Percentiles rank a stretch among this genome's conserved stretches.
phyloP scores from a whole-genome alignment of 2,329 filamentous ascomycete genomes.

The Exutisphaerella laricina region DNA sequence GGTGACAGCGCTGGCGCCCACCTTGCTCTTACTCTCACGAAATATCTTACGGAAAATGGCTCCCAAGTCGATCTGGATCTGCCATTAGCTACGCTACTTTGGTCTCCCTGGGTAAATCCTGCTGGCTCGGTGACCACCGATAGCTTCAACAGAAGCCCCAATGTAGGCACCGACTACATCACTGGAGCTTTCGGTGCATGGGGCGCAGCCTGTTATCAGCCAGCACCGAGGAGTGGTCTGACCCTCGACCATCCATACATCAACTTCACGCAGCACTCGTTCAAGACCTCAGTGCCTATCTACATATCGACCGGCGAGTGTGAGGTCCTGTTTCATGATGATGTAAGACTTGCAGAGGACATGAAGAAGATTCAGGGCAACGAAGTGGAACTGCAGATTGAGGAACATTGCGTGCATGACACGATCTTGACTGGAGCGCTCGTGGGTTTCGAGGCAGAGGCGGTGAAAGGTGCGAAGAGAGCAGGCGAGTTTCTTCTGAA shows the following conservation, averaged over 20 bases:
- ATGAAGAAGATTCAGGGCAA: conserved; percentile 39
- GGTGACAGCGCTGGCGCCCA: conserved; percentile 50
- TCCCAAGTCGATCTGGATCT: conserved; percentile 28
- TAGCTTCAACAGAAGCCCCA: conserved; percentile 29
- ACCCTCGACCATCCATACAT: conserved; percentile 37
- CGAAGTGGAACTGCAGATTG: conserved; percentile 38
- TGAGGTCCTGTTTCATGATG: conserved; percentile 42
- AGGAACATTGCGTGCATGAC: conserved; percentile 43
- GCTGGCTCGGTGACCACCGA: conserved; percentile 25
- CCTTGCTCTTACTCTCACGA: conserved; percentile 40
- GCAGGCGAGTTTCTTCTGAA: conserved; percentile 33
- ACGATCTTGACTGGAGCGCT: conserved; percentile 38
- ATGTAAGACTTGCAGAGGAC: conserved; percentile 34
- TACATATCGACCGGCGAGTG: conserved; percentile 39
- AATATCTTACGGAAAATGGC: conserved; percentile 43
- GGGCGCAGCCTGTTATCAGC: conserved; percentile 38
- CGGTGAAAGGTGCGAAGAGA: conserved; percentile 31
- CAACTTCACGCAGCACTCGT: conserved; percentile 35
- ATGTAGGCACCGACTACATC: conserved; percentile 41
- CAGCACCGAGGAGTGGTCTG: conserved; percentile 20
- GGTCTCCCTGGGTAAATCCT: conserved; percentile 43
- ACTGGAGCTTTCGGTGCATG: conserved; percentile 36
- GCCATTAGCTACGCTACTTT: conserved; percentile 39
- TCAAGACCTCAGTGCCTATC: conserved; percentile 37
- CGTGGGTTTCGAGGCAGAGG: conserved; percentile 41